Evolutionary conservation across 352 stramenopile genomes (phyloP).

Genomic region (Pythium vanterpoolii): DNA sequence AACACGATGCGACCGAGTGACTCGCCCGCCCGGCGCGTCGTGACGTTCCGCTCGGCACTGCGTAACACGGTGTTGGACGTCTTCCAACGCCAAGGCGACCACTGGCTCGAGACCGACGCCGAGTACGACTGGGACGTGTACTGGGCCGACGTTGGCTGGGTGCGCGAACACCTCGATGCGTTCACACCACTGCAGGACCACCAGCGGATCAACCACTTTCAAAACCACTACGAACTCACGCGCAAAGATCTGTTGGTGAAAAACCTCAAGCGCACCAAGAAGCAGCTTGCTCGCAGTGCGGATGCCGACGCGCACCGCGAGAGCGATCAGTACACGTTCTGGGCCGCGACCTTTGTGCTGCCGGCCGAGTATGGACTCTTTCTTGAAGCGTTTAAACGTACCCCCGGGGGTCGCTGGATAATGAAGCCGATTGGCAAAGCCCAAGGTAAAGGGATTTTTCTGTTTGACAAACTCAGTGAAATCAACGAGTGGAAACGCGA

Average conservation of each 20-base stretch:
- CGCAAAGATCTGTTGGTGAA: conserved; percentile 89
- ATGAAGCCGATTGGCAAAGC: conserved; percentile 92
- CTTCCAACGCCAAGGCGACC: conserved; percentile 39
- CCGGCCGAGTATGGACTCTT: conserved; percentile 87
- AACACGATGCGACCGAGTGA: background rate
- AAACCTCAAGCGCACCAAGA: conserved; percentile 90
- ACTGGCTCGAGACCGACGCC: conserved; percentile 72
- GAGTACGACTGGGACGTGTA: conserved; percentile 82
- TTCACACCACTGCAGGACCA: conserved; percentile 63
- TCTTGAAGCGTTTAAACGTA: conserved; percentile 61
- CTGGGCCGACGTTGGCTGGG: conserved; percentile 83
- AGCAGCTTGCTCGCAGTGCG: conserved; percentile 68
- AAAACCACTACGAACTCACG: conserved; percentile 92
- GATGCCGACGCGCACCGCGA: conserved; percentile 32
- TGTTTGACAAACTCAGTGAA: conserved; percentile 77
- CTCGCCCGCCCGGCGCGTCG: conserved; percentile 8
- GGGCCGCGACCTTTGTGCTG: conserved; percentile 80
- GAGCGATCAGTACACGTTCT: conserved; percentile 57
- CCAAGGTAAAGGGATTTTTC: conserved; percentile 68
- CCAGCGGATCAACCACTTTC: conserved; percentile 91
- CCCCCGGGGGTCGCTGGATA: conserved; percentile 83
- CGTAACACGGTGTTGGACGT: conserved; percentile 82
- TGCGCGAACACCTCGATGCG: conserved; percentile 71
- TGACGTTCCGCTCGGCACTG: conserved; percentile 66
- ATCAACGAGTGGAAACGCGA: conserved; percentile 71